Base-by-base conservation (phyloP, 768 basidiomycete species). In the Xanthoconium stramineum region DNA sequence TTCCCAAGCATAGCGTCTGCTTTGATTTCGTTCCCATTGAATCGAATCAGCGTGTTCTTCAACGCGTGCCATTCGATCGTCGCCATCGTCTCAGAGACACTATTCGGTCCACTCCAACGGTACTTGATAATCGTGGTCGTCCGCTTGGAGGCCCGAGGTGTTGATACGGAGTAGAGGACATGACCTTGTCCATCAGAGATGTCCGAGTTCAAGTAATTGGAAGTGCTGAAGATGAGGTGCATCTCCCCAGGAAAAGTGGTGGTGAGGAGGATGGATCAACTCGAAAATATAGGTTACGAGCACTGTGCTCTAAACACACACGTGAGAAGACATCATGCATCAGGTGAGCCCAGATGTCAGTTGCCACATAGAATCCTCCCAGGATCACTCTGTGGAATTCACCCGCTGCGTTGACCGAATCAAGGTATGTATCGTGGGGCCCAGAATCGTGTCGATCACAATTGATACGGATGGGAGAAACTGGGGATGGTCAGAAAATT, bases 51-150 rank as follows among this genome's bases (percentile, higher is more conserved):
- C 6, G 71, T 65, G 0, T 63, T 61, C 47, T 61, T 62, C 36
- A 73, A 5, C 9, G 50, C 20, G 15, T 67, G 70, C 69, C 72
- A 75, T 37, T 75, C 69, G 15, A 76, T 72, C 24, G 65, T 64
- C n/a, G 67, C 76, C 53, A 77, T 64, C 29, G 62, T 68, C 19
- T 62, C 65, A 6, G 65, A 45, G 19, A 61, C 62, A 28, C 56
- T 55, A 19, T 43, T 55, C 15, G 42, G 35, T 38, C 64, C 64
- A 35, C 61, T 57, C 65, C 65, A 66, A 6, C 56, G 59, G 47
- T 61, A 59, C 46, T 69, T 68, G 35, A 55, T 68, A 9, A 68
- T 58, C 14, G 67, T 69, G 6, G 65, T 68, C 20, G 57, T 43
- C 28, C 57, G 65, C 35, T 59, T 67, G 2, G 50, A 20, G 5